These are phyloP conservation scores for Glebionis coronaria DNA, from an alignment of 129 eudicot species.

Conservation along the genomic window DNA sequence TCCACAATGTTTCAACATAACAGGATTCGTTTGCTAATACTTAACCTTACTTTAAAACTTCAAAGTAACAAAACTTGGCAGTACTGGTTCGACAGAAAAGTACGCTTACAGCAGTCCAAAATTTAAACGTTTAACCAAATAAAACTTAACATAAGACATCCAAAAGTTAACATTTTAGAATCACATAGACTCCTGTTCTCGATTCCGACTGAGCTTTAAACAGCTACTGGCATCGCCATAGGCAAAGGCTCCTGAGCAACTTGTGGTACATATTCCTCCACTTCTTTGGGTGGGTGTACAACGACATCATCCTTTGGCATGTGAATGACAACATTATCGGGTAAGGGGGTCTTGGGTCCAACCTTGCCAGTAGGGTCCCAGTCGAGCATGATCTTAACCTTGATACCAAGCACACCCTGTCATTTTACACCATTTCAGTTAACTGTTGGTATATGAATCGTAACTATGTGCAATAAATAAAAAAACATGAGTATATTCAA, in stretches of 20 bases:
- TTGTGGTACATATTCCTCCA: conserved; percentile 31
- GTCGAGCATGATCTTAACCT: conserved; percentile 66
- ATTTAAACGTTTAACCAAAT: neutral
- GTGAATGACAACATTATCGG: conserved; percentile 48
- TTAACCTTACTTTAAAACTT: no score
- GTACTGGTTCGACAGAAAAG: no score
- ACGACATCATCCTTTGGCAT: conserved; percentile 45
- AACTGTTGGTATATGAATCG: neutral
- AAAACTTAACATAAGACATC: conserved; percentile 17
- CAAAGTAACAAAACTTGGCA: no score
- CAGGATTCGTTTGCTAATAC: no score
- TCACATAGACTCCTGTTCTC: conserved; percentile 1
- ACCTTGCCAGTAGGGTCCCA: no score
- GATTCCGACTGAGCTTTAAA: conserved; percentile 8
- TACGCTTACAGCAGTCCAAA: conserved; percentile 5
- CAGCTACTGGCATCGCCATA: conserved; percentile 19
- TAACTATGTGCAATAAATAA: no score
- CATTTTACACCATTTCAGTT: neutral
- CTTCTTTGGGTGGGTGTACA: conserved; percentile 34
- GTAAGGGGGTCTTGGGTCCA: conserved; percentile 65
- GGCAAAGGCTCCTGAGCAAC: conserved; percentile 33
- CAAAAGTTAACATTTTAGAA: conserved; percentile 3
- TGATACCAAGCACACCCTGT: conserved; percentile 67
- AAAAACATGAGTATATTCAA: no score
- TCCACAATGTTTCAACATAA: no score